Conservation (phyloP, 306 rosid genomes). For the Carpinus viminea region DNA sequence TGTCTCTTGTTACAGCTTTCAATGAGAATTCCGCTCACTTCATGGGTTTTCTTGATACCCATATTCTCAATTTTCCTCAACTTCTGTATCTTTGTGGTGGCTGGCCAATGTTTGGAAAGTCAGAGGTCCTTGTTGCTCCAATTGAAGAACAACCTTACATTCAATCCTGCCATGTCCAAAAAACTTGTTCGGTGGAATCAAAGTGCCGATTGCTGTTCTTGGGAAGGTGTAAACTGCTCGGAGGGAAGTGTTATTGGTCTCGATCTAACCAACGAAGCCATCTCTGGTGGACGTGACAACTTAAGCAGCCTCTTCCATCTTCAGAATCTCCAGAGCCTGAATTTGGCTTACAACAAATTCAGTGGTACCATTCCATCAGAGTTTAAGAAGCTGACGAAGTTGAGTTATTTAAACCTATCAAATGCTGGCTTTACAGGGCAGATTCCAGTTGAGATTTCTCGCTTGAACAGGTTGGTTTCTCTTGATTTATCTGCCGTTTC, state of each 20-base stretch:
- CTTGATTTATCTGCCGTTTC: slow-evolving; percentile 38
- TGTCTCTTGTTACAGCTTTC: not conserved
- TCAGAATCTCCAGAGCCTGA: slow-evolving; percentile 34
- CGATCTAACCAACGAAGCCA: slow-evolving; percentile 36
- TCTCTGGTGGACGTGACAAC: slow-evolving; percentile 30
- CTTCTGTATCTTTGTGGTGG: not conserved
- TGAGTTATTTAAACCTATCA: slow-evolving; percentile 36
- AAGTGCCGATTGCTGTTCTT: slow-evolving; percentile 23
- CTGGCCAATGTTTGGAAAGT: not conserved
- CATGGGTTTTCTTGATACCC: not conserved
- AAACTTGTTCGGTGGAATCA: not conserved
- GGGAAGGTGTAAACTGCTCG: slow-evolving; percentile 38
- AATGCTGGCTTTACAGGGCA: slow-evolving; percentile 38
- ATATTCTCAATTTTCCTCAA: not conserved
- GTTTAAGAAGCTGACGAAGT: slow-evolving; percentile 31
- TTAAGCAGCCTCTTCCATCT: slow-evolving; percentile 35
- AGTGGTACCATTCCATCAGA: slow-evolving; percentile 31
- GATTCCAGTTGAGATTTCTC: slow-evolving; percentile 43
- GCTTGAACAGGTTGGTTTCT: slow-evolving; percentile 38
- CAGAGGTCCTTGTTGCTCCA: not conserved
- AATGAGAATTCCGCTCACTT: not conserved
- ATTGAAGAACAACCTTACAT: not conserved
- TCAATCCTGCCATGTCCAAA: not conserved
- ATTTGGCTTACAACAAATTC: slow-evolving; percentile 29
- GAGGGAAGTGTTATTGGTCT: slow-evolving; percentile 9